Percentiles rank a stretch among this genome's conserved stretches.
These are phyloP conservation scores for Tulasnella sp. DNA, from an alignment of 768 basidiomycete genomes.

Conservation along the genomic window DNA sequence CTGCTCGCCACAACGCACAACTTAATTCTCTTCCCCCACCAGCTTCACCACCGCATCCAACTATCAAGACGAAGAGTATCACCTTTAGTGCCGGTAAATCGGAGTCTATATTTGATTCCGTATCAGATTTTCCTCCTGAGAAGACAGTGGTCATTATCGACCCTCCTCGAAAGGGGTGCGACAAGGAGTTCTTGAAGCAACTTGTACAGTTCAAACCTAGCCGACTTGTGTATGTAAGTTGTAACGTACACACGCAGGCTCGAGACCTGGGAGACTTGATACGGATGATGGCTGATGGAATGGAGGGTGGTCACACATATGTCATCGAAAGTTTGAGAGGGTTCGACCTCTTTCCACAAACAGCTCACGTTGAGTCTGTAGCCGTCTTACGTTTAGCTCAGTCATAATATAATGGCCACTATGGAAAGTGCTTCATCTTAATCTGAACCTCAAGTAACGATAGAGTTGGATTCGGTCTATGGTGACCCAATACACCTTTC, in stretches of 20 bases:
- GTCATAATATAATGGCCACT: no score
- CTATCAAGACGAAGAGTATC: constrained; percentile 33
- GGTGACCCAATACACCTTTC: no score
- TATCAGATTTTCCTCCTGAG: constrained; percentile 48
- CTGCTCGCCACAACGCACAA: constrained; percentile 50
- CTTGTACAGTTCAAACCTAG: constrained; percentile 39
- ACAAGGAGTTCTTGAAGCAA: constrained; percentile 40
- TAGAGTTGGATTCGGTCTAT: no score
- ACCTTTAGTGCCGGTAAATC: constrained; percentile 72
- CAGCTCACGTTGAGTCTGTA: constrained; percentile 77
- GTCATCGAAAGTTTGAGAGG: constrained; percentile 71
- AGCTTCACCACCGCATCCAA: not conserved
- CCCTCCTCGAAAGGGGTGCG: constrained; percentile 92
- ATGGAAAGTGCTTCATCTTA: no score
- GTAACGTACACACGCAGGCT: constrained; percentile 89
- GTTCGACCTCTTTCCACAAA: constrained; percentile 94
- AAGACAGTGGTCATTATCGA: constrained; percentile 67
- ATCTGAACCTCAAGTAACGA: no score
- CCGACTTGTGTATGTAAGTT: constrained; percentile 80
- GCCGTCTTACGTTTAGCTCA: constrained; percentile 6
- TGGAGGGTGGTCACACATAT: constrained; percentile 38
- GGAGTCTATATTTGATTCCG: constrained; percentile 64
- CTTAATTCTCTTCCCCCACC: constrained; percentile 43
- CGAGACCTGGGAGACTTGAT: constrained; percentile 71
- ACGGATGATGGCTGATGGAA: constrained; percentile 30